phyloP scores from a whole-genome alignment of 1,139 yeast genomes.

The Groenewaldozyma auringiensis region DNA sequence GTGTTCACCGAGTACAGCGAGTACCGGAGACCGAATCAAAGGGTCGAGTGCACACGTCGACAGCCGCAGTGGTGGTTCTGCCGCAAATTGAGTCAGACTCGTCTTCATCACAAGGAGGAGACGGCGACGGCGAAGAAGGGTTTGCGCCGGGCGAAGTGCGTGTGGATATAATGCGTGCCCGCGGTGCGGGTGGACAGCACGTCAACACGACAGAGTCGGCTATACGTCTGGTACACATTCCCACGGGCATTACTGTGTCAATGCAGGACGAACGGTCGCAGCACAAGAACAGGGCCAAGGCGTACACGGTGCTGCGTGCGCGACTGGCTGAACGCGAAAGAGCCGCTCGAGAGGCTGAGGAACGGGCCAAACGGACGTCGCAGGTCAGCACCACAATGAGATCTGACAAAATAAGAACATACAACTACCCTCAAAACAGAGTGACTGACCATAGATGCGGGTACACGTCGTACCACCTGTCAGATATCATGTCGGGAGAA shows the following conservation, averaged over 20 bases:
- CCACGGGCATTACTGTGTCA: conserved; percentile 80
- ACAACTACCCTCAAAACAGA: conserved; percentile 86
- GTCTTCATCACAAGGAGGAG: conserved; percentile 30
- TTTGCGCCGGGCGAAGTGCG: conserved; percentile 85
- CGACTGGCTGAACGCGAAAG: conserved; percentile 77
- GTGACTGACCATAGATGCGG: conserved; percentile 93
- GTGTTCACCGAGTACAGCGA: conserved; percentile 93
- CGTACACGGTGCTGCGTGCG: conserved; percentile 73
- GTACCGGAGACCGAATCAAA: conserved; percentile 89
- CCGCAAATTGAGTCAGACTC: conserved; percentile 70
- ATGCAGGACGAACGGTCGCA: conserved; percentile 97
- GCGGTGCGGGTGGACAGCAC: conserved; percentile 98
- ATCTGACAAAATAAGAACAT: conserved; percentile 88
- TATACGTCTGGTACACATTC: conserved; percentile 83
- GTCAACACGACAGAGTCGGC: conserved; percentile 98
- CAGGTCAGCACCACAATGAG: conserved; percentile 88
- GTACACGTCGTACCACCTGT: conserved; percentile 66
- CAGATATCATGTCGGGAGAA: conserved; percentile 69
- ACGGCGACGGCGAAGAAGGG: conserved; percentile 53
- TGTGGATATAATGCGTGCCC: conserved; percentile 91
- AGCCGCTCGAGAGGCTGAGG: conserved; percentile 54
- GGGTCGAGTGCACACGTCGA: conserved; percentile 92
- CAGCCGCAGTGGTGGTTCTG: conserved; percentile 89
- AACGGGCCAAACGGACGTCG: conserved; percentile 60
- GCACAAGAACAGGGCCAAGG: conserved; percentile 92